Base-by-base conservation (phyloP, 2,329 filamentous ascomycete species). In the Westerdykella aurantiaca region DNA sequence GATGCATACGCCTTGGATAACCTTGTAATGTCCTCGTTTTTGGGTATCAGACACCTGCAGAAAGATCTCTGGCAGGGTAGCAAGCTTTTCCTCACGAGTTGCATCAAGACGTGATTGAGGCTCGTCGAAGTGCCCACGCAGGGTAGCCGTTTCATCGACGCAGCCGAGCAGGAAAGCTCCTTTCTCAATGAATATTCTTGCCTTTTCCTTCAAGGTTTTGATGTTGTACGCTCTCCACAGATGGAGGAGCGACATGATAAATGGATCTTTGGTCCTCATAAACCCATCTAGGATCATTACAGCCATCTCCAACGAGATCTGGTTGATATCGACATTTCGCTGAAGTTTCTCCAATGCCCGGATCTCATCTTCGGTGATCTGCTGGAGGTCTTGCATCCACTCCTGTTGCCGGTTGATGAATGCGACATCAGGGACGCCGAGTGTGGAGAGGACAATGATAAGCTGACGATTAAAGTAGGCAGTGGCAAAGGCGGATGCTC, bases 201-300 rank as follows among this genome's bases (percentile, higher is more conserved):
- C 89, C 56, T 96, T 97, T 54, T 97, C 89, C 55, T 95, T 96
- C 14, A 98, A 76, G 11, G 85, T 78, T 59, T 95, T 95, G 53
- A 95, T 79, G 1, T 85, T 88, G 86, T 88, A 97, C 1, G 88
- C 80, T 49, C 85, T 78, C 91, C 93, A 98, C 0, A 97, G 74
- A 31, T 82, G 79, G 10, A 98, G 70, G 7, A 95, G 67, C 0
- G 88, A 89, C 47, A 81, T 77, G 17, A 89, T 75, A 63, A 97
- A 97, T 0, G 91, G 91, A 46, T 98, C 93, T 12, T 73, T 67
- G 0, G 70, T 65, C 2, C 73, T 67, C 75, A 90, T 86, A 68
- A 98, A 97, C 0, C 88, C 88, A 49, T 86, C 82, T 2, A 77
- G 69, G 23, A 97, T 78, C 76, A 97, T 85, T 25, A 80, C 75